Conservation (phyloP, 257 asterid genomes). For the Gentiana dahurica region DNA sequence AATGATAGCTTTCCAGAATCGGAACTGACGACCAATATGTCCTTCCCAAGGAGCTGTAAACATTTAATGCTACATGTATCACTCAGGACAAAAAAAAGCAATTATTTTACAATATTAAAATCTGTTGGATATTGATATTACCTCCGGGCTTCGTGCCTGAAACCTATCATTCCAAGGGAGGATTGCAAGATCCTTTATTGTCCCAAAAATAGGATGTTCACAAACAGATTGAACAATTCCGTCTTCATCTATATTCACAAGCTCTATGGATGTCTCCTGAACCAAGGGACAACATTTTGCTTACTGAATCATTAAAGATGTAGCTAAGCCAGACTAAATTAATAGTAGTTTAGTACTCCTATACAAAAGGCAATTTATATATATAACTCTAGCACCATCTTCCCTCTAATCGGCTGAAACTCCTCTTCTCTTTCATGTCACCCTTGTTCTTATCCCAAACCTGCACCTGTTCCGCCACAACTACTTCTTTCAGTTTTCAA, state of each 20-base stretch:
- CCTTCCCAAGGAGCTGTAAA: slow-evolving; percentile 60
- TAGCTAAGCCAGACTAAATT: too few species aligned
- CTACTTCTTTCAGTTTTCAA: too few species aligned
- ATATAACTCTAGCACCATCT: too few species aligned
- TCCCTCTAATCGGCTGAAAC: too few species aligned
- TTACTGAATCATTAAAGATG: too few species aligned
- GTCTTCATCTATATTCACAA: slow-evolving; percentile 68
- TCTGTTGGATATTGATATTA: slow-evolving; percentile 5
- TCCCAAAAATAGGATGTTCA: slow-evolving; percentile 93
- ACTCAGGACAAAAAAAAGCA: slow-evolving; percentile 6
- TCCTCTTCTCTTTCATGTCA: too few species aligned
- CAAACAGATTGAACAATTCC: slow-evolving; percentile 72
- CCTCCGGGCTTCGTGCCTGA: slow-evolving; percentile 57
- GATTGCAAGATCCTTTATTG: slow-evolving; percentile 75
- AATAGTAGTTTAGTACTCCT: too few species aligned
- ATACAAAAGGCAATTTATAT: too few species aligned
- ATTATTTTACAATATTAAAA: neutral
- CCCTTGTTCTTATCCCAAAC: too few species aligned
- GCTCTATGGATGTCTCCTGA: slow-evolving; percentile 89
- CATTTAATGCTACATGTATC: slow-evolving; percentile 14
- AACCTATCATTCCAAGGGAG: slow-evolving; percentile 71
- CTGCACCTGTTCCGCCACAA: too few species aligned
- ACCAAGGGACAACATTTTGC: slow-evolving; percentile 14
- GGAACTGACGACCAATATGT: slow-evolving; percentile 66
- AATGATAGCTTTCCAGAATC: slow-evolving; percentile 97